Evolutionary conservation across 2,329 filamentous ascomycete genomes (phyloP).

Genomic region (Pseudogymnoascus sp.): DNA sequence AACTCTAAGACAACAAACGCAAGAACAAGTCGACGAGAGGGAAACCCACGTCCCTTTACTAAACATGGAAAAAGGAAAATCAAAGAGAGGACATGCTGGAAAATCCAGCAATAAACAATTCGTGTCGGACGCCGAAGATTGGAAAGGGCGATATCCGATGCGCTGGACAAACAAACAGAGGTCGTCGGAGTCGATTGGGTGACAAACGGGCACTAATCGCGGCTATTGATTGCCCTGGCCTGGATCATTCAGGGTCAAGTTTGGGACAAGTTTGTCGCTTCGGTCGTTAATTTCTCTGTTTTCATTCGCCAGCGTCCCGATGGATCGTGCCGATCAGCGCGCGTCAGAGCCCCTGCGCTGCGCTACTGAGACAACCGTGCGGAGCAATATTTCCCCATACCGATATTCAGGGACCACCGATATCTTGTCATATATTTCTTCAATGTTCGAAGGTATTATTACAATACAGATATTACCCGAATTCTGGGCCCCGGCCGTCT

Average conservation of each 20-base stretch:
- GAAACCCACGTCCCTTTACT: not conserved
- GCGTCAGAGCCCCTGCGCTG: not conserved
- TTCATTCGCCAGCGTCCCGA: not conserved
- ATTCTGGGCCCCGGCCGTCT: not conserved
- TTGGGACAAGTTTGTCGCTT: not conserved
- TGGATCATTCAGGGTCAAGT: slow-evolving; percentile 4
- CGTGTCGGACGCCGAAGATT: not conserved
- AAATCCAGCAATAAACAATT: slow-evolving; percentile 5
- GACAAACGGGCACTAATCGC: slow-evolving; percentile 5
- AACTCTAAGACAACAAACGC: not conserved
- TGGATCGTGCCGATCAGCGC: not conserved
- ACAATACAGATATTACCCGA: not conserved
- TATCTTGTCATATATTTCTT: not conserved
- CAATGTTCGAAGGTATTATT: not conserved
- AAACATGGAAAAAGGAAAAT: not conserved
- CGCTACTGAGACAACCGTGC: slow-evolving; percentile 1
- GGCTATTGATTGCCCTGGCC: slow-evolving; percentile 6
- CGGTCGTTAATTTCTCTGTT: slow-evolving; percentile 1
- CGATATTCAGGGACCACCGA: not conserved
- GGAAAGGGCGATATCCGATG: not conserved
- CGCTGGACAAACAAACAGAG: not conserved
- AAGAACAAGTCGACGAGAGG: not conserved
- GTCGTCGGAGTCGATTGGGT: not conserved
- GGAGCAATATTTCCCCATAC: not conserved
- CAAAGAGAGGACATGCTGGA: slow-evolving; percentile 8